Evolutionary conservation across 2,329 filamentous ascomycete species (phyloP).

Genomic region (Aspergillus tanneri): DNA sequence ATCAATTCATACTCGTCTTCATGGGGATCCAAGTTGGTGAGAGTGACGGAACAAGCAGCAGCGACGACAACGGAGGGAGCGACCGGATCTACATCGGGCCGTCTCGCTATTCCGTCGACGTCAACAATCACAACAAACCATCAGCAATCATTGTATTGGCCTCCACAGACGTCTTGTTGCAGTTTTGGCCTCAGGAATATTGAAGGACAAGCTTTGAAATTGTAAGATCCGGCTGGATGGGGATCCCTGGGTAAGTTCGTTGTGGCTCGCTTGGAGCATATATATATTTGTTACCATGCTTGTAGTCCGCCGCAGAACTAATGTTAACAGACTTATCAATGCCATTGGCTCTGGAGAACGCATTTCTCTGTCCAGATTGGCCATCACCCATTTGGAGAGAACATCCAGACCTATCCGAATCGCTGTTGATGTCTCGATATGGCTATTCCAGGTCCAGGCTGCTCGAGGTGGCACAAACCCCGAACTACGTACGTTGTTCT

Average conservation of each 20-base stretch:
- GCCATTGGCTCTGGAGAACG: conserved; percentile 81
- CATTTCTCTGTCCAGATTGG: conserved; percentile 77
- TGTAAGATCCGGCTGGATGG: conserved; percentile 32
- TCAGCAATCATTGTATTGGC: not conserved
- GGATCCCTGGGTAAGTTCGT: conserved; percentile 45
- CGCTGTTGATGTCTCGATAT: conserved; percentile 93
- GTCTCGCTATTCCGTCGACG: conserved; percentile 26
- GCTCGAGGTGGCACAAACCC: conserved; percentile 85
- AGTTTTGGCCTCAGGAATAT: not conserved
- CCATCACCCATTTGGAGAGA: conserved; percentile 71
- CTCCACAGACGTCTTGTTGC: not conserved
- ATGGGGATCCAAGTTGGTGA: not conserved
- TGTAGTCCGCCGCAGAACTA: conserved; percentile 11
- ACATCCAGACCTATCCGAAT: conserved; percentile 74
- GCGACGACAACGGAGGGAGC: not conserved
- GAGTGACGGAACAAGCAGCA: conserved; percentile 4
- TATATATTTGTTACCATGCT: conserved; percentile 13
- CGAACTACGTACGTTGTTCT: conserved; percentile 87
- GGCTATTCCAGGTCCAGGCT: conserved; percentile 91
- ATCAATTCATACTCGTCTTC: conserved; percentile 8
- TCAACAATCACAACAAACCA: conserved; percentile 24
- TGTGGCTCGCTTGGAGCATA: not conserved
- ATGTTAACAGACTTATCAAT: conserved; percentile 70
- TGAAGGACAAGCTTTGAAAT: conserved; percentile 9
- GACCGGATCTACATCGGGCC: conserved; percentile 40